Evolutionary conservation across 1,284 basidiomycete species (phyloP).

Genomic region (Amylostereum chailletii): DNA sequence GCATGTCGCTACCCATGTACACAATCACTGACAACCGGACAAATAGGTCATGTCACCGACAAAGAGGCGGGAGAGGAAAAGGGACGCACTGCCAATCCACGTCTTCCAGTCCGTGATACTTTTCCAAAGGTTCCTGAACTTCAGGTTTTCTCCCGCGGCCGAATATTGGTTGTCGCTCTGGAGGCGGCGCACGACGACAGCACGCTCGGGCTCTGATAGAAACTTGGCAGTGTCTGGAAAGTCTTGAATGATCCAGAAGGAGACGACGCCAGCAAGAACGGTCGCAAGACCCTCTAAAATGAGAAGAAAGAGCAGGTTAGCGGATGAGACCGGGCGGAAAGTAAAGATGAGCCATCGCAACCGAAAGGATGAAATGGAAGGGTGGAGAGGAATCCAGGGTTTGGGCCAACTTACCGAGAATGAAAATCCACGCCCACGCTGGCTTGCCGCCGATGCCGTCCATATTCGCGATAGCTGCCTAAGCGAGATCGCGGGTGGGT

Average conservation of each 20-base stretch:
- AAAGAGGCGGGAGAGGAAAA: background rate
- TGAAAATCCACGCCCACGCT: slow-evolving; percentile 66
- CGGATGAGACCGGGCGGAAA: background rate
- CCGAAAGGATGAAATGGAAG: background rate
- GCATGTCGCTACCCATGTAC: slow-evolving; percentile 41
- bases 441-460: slow-evolving; percentile 54
- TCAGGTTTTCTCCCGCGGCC: slow-evolving; percentile 40
- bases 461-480: slow-evolving; percentile 60
- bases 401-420: slow-evolving; percentile 29
- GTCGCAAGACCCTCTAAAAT: slow-evolving; percentile 59
- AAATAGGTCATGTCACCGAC: background rate
- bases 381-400: background rate
- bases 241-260: slow-evolving; percentile 51
- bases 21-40: background rate
- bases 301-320: background rate
- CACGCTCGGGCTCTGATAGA: slow-evolving; percentile 39
- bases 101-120: slow-evolving; percentile 47
- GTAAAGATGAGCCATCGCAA: background rate
- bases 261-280: slow-evolving; percentile 37
- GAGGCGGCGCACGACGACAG: slow-evolving; percentile 37
- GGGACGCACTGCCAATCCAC: slow-evolving; percentile 32
- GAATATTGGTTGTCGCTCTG: slow-evolving; percentile 39
- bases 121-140: slow-evolving; percentile 36
- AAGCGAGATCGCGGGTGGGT: slow-evolving; percentile 45
- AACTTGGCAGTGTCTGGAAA: slow-evolving; percentile 56